Base-by-base conservation (phyloP, 2,329 filamentous ascomycete genomes). In the Curvularia sp. region DNA sequence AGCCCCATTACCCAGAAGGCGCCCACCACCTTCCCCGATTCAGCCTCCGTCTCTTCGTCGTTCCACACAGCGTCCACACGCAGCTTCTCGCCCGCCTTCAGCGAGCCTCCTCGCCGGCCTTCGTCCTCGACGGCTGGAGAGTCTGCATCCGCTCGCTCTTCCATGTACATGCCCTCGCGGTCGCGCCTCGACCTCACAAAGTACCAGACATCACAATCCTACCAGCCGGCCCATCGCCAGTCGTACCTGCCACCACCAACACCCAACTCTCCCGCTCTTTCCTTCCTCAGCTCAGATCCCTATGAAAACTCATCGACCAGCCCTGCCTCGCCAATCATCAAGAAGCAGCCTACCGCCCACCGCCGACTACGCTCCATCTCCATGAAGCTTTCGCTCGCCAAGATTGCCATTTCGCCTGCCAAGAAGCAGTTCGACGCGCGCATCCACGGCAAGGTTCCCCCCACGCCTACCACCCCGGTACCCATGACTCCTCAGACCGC, bases 211-310 rank as follows among this genome's bases (percentile, higher is more conserved):
- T 60, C 65, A 38, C 62, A 65, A 5, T 43, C 70, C 0, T 70
- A 70, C 53, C 57, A 61, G 10, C 36, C 56, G 3, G 41, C 43
- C 2, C 34, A 55, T 13, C 36, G 56, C 27, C 60, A 64, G 36
- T 68, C 67, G 6, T 61, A 68, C 25, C 59, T 66, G 39, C 48
- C 61, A 7, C 69, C 74, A 2, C 67, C 72, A 12, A 72, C 74
- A 7, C 74, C 74, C 21, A 45, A 54, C 18, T 69, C 75, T 1
- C 71, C 74, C 8, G 71, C 71, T 3, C 73, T 75, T 25, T 65
- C 74, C n/a, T 78, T 78, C 62, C 71, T 78, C 45, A 74, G 65
- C 53, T 75, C 73, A 8, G 76, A 78, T 49, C 76, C 76, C 8
- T 78, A 74, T 59, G 76, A 74, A 30, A 75, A 64, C 51, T 62